A percentile compares a stretch with the other conserved stretches of the same genome.
Evolutionary conservation across 352 stramenopile species (phyloP).

Genomic region (Globisporangium mamillatum): DNA sequence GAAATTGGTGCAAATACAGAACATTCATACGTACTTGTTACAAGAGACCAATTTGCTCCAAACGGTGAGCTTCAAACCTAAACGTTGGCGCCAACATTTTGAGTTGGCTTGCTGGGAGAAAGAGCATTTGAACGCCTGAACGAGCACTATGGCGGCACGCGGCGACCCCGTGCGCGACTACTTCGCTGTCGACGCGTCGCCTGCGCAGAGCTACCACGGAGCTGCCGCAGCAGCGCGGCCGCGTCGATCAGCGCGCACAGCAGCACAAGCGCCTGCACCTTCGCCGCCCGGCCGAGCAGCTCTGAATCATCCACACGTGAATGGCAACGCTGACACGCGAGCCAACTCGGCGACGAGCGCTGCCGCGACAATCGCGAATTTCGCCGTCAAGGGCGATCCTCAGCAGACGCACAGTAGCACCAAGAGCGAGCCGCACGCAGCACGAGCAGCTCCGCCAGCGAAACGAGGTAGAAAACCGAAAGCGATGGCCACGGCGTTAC

Average conservation of each 20-base stretch:
- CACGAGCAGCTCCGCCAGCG: neutral
- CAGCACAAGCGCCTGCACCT: neutral
- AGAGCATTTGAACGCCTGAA: neutral
- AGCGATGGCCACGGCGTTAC: neutral
- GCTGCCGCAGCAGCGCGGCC: neutral
- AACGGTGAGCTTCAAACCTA: conserved; percentile 7
- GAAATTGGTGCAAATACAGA: too few relatives aligned
- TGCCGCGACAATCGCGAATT: neutral
- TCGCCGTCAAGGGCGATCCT: neutral
- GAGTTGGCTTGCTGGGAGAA: too few relatives aligned
- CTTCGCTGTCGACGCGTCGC: conserved; percentile 9
- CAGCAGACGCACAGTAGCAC: neutral
- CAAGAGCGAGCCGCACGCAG: neutral
- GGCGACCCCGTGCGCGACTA: conserved; percentile 18
- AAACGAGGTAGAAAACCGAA: neutral
- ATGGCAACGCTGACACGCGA: neutral
- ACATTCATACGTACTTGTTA: too few relatives aligned
- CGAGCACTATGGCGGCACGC: neutral
- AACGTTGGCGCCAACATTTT: conserved; percentile 5
- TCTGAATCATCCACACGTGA: neutral
- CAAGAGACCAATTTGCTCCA: too few relatives aligned
- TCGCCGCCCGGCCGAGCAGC: neutral
- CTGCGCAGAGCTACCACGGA: neutral
- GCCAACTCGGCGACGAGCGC: neutral
- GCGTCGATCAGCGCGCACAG: neutral